Percentiles rank a stretch among this genome's conserved stretches.
Evolutionary conservation across 805 yeast species (phyloP).

Genomic region (Blastobotrys peoriensis): DNA sequence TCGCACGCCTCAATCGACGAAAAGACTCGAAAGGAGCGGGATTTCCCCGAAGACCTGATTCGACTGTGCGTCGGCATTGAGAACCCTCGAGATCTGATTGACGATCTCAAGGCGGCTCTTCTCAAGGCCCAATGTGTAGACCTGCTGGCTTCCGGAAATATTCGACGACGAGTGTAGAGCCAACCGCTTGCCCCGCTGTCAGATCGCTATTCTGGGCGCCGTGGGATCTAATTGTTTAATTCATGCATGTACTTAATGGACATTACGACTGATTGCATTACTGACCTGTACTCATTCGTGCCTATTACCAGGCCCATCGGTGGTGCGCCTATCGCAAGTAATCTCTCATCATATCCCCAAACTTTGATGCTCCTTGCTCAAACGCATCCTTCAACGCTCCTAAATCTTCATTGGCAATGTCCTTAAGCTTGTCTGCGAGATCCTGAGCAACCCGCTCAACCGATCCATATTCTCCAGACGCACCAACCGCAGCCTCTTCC

Average conservation of each 20-base stretch:
- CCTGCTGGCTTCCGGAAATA: background rate
- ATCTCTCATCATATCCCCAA: constrained; percentile 81
- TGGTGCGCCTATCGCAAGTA: constrained; percentile 50
- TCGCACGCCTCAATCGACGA: constrained; percentile 96
- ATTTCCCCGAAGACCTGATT: constrained; percentile 86
- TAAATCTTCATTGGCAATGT: constrained; percentile 82
- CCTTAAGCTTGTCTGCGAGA: constrained; percentile 60
- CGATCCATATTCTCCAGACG: constrained; percentile 30
- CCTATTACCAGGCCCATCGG: no score
- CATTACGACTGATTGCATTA: no score
- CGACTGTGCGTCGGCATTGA: constrained; percentile 92
- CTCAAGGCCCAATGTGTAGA: constrained; percentile 52
- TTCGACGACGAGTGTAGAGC: constrained; percentile 7
- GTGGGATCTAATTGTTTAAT: no score
- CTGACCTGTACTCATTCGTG: no score
- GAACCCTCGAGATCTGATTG: constrained; percentile 68
- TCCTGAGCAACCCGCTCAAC: constrained; percentile 57
- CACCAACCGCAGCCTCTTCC: constrained; percentile 26
- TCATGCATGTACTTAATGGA: no score
- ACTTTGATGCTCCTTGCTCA: constrained; percentile 88
- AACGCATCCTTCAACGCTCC: constrained; percentile 84
- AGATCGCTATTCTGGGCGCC: no score
- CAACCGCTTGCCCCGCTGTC: no score
- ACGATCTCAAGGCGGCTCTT: constrained; percentile 71
- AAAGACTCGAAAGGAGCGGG: constrained; percentile 78